Percentiles rank a stretch among this genome's conserved stretches.
These are phyloP conservation scores for Fusarium albidum DNA, from an alignment of 2,329 filamentous ascomycete species.

Conservation along the genomic window DNA sequence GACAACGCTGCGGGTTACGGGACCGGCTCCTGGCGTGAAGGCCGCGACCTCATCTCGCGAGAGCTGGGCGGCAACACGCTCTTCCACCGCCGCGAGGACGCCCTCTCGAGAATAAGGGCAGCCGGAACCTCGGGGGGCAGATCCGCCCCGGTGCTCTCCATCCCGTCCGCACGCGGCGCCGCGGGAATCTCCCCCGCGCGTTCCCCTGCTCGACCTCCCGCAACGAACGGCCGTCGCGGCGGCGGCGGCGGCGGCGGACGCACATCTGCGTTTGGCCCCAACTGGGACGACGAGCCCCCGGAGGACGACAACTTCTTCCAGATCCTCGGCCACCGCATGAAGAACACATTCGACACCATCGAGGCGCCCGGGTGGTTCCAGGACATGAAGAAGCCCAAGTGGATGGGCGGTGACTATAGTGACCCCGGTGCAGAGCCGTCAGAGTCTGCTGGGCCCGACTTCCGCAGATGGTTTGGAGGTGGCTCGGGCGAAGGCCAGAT, in stretches of 20 bases:
- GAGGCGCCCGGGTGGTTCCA: constrained; percentile 85
- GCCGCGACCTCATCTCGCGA: constrained; percentile 86
- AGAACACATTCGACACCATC: constrained; percentile 88
- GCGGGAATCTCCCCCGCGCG: constrained; percentile 47
- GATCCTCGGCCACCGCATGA: constrained; percentile 83
- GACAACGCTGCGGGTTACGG: constrained; percentile 73
- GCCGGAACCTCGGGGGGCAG: constrained; percentile 42
- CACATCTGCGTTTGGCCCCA: constrained; percentile 34
- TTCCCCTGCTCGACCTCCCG: constrained; percentile 51
- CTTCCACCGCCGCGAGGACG: constrained; percentile 57
- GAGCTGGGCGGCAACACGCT: constrained; percentile 75
- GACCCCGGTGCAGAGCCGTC: constrained; percentile 40
- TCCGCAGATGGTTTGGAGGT: constrained; percentile 68
- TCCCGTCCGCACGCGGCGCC: constrained; percentile 52
- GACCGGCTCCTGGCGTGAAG: constrained; percentile 89
- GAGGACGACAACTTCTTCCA: constrained; percentile 86
- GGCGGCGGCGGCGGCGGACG: no score
- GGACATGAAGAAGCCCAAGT: constrained; percentile 79
- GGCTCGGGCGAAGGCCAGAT: constrained; percentile 47
- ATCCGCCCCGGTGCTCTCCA: constrained; percentile 56
- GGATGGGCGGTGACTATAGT: constrained; percentile 72
- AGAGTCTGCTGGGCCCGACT: constrained; percentile 45
- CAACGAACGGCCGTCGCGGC: constrained; percentile 39
- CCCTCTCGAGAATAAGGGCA: constrained; percentile 45
- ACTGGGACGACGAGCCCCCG: constrained; percentile 62